phyloP scores from a whole-genome alignment of 495 filamentous ascomycete species.

The Daldinia childiae region DNA sequence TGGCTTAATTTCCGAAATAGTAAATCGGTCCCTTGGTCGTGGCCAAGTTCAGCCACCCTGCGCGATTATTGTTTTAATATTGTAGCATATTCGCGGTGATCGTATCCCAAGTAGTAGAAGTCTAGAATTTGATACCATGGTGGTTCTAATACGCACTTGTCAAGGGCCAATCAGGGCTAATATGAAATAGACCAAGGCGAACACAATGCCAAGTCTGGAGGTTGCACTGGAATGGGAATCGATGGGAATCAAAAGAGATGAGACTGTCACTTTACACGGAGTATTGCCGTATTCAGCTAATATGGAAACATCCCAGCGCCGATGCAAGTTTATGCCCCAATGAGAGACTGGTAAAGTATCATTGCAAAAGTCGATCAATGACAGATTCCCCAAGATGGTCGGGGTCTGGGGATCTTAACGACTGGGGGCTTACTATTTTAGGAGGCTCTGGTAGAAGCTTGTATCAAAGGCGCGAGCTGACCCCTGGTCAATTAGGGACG shows the following conservation, averaged over 20 bases:
- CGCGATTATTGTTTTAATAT: not conserved
- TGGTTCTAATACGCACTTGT: constrained; percentile 9
- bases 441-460: constrained; percentile 20
- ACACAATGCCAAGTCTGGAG: constrained; percentile 33
- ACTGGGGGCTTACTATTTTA: constrained; percentile 19
- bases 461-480: constrained; percentile 25
- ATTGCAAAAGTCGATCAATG: constrained; percentile 20
- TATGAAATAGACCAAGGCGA: constrained; percentile 11
- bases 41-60: not conserved
- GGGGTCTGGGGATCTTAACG: constrained; percentile 13
- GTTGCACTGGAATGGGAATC: constrained; percentile 6
- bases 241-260: constrained; percentile 11
- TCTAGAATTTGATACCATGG: constrained; percentile 2
- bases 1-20: constrained; percentile 17
- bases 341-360: constrained; percentile 28
- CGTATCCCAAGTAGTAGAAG: not conserved
- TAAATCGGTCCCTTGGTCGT: not conserved
- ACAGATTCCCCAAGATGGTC: not conserved
- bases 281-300: constrained; percentile 14
- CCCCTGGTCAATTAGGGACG: constrained; percentile 7
- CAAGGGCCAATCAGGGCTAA: constrained; percentile 1
- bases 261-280: constrained; percentile 21
- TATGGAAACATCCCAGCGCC: constrained; percentile 5
- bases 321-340: constrained; percentile 10
- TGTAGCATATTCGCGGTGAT: no score